A percentile compares a stretch with the other conserved stretches of the same genome.
phyloP scores from a whole-genome alignment of 495 filamentous ascomycete species.

The Aspergillus carlsbadensis region DNA sequence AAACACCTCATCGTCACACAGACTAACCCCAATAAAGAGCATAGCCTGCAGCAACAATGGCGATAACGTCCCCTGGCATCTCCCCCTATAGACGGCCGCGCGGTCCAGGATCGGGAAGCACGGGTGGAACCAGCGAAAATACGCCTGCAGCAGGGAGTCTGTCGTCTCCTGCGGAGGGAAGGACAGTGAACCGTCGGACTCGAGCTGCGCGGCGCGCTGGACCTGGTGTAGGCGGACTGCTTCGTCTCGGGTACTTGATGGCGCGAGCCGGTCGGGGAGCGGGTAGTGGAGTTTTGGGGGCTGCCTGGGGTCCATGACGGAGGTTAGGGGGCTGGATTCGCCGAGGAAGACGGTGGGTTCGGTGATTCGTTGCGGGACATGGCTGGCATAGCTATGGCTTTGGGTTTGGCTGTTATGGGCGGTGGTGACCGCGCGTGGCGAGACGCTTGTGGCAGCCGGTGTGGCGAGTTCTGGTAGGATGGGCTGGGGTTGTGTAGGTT shows the following conservation, averaged over 20 bases:
- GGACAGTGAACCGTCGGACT: constrained; percentile 35
- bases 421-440: too few species aligned
- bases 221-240: constrained; percentile 17
- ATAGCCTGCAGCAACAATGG: constrained; percentile 42
- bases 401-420: not conserved
- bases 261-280: constrained; percentile 25
- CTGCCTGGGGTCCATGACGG: constrained; percentile 37
- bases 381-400: not conserved
- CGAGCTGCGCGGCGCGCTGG: constrained; percentile 24
- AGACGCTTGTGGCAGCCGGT: not conserved
- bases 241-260: constrained; percentile 18
- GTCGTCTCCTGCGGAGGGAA: constrained; percentile 34
- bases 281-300: constrained; percentile 34
- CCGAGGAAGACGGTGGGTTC: constrained; percentile 37
- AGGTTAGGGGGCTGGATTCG: constrained; percentile 43
- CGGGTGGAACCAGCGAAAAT: constrained; percentile 48
- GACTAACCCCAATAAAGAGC: constrained; percentile 43
- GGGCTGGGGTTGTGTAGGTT: not conserved
- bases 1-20: constrained; percentile 37
- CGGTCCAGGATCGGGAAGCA: constrained; percentile 44
- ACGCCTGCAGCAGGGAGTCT: constrained; percentile 35
- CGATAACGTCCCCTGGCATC: constrained; percentile 31
- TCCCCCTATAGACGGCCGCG: constrained; percentile 22
- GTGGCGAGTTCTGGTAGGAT: constrained; percentile 1
- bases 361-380: not conserved